Evolutionary conservation across 495 filamentous ascomycete genomes (phyloP).

Genomic region (Hypoxylon lienhwacheense): DNA sequence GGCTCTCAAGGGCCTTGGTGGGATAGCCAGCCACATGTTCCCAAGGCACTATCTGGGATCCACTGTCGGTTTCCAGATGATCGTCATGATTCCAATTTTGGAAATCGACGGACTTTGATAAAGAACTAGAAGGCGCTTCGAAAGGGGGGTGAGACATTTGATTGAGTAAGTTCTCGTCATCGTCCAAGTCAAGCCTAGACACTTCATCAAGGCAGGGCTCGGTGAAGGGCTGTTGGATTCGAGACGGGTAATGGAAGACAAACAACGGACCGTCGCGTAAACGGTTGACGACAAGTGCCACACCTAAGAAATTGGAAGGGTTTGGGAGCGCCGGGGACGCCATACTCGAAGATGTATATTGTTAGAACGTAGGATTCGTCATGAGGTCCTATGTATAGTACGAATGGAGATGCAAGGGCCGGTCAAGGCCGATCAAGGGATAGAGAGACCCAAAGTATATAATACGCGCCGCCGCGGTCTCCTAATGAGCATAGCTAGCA

Average conservation of each 20-base stretch:
- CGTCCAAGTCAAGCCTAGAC: slow-evolving; percentile 46
- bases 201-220: slow-evolving; percentile 31
- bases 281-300: slow-evolving; percentile 80
- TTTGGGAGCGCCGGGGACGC: slow-evolving; percentile 50
- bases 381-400: slow-evolving; percentile 16
- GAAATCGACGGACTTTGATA: slow-evolving; percentile 42
- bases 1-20: slow-evolving; percentile 75
- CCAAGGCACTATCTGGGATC: slow-evolving; percentile 66
- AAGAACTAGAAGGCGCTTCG: slow-evolving; percentile 41
- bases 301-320: slow-evolving; percentile 62
- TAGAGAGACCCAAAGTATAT: no score
- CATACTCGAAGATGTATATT: slow-evolving; percentile 44
- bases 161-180: slow-evolving; percentile 47
- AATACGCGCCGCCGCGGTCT: slow-evolving; percentile 5
- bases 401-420: slow-evolving; percentile 21
- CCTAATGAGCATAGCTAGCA: slow-evolving; percentile 13
- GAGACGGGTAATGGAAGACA: slow-evolving; percentile 86
- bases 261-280: slow-evolving; percentile 80
- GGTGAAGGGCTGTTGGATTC: slow-evolving; percentile 38
- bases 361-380: no score
- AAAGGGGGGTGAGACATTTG: slow-evolving; percentile 36
- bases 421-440: slow-evolving; percentile 9
- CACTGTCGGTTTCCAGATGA: slow-evolving; percentile 53
- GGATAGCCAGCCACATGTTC: slow-evolving; percentile 76
- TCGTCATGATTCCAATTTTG: slow-evolving; percentile 61